Evolutionary conservation across 352 stramenopile genomes (phyloP).

Genomic region (Phytopythium helicoides): DNA sequence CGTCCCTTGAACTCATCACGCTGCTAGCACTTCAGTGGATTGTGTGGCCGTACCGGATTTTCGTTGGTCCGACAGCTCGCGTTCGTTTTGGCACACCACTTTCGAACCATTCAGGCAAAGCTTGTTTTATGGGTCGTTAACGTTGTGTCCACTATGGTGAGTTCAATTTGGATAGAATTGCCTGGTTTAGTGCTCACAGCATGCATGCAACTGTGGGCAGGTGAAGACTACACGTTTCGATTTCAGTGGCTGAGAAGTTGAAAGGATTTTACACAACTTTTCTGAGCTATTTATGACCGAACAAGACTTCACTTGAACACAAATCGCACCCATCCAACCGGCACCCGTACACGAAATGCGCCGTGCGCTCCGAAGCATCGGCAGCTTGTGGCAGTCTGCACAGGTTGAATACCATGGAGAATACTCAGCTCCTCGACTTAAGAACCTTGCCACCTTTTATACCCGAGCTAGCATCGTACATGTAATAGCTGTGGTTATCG

Average conservation of each 20-base stretch:
- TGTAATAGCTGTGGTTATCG: conserved; percentile 3
- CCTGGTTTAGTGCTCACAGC: too few relatives aligned
- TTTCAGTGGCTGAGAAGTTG: conserved; percentile 1
- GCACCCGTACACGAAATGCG: too few relatives aligned
- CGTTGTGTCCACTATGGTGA: conserved; percentile 35
- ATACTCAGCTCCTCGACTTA: conserved; percentile 9
- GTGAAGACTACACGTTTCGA: conserved; percentile 3
- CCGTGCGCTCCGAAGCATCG: too few relatives aligned
- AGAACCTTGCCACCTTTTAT: conserved; percentile 4
- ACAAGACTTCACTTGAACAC: too few relatives aligned
- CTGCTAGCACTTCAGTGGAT: conserved; percentile 25
- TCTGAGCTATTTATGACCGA: too few relatives aligned
- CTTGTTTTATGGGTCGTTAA: conserved; percentile 41
- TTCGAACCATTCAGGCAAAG: conserved; percentile 27
- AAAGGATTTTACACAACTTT: too few relatives aligned
- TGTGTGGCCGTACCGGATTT: conserved; percentile 17
- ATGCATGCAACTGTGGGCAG: background rate
- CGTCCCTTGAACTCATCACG: conserved; percentile 30
- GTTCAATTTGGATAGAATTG: background rate
- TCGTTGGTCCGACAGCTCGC: conserved; percentile 24
- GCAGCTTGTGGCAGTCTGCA: too few relatives aligned
- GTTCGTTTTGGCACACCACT: conserved; percentile 38
- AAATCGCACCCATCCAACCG: too few relatives aligned
- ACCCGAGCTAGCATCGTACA: background rate
- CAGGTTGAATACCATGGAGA: conserved; percentile 17